A percentile compares a stretch with the other conserved stretches of the same genome.
Evolutionary conservation across 2,329 filamentous ascomycete genomes (phyloP).

Genomic region (Clonostachys rhizophaga): DNA sequence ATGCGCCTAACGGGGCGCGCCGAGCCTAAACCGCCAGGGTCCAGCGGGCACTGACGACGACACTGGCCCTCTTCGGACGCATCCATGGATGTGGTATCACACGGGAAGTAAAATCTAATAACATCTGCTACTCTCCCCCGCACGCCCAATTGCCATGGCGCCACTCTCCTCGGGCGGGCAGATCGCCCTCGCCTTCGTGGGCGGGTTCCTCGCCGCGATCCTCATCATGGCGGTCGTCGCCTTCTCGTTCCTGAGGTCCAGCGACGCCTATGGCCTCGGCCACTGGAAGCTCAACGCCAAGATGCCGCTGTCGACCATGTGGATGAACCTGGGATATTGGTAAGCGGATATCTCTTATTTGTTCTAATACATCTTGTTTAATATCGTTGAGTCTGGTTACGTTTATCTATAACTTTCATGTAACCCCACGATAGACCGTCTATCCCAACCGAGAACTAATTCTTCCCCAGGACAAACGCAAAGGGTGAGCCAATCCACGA

Average conservation of each 20-base stretch:
- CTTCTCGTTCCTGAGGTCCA: conserved; percentile 13
- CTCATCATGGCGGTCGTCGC: conserved; percentile 7
- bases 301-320: conserved; percentile 44
- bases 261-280: conserved; percentile 40
- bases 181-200: conserved; percentile 18
- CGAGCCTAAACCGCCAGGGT: not conserved
- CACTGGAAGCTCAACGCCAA: conserved; percentile 51
- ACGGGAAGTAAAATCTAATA: conserved; percentile 2
- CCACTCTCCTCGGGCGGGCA: conserved; percentile 5
- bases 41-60: not conserved
- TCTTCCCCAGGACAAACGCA: conserved; percentile 16
- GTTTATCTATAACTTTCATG: not conserved
- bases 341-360: conserved; percentile 18
- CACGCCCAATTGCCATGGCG: not conserved
- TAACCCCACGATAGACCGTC: no score
- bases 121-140: not conserved
- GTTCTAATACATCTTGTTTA: not conserved
- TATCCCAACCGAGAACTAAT: no score
- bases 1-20: no score
- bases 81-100: not conserved
- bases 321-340: conserved; percentile 63
- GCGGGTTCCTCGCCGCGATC: conserved; percentile 13
- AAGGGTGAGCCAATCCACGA: conserved; percentile 20
- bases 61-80: not conserved
- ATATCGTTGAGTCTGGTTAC: not conserved